Evolutionary conservation across 2,329 filamentous ascomycete species (phyloP), one percentile per base, ranked within the genome.

Genomic region (Aureobasidium sp.): DNA sequence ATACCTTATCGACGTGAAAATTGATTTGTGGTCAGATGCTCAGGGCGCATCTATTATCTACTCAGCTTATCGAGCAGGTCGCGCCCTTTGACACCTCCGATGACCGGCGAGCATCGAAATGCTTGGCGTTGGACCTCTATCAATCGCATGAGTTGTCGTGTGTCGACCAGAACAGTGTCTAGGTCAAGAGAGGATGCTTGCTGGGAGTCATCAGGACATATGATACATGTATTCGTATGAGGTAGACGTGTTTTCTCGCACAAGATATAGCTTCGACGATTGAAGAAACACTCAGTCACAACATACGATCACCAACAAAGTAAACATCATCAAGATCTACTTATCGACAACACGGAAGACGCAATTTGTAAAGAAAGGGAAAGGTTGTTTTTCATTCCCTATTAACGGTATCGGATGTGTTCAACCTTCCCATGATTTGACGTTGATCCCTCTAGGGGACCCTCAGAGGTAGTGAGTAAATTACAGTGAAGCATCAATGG

Each of bases 401-500:
- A 55, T 55, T 55, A 55, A 55, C 53, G 34, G 53, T 45, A 44
- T 44, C 30, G 39, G 53, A 10, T 49, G 14, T 55, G 30, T 55
- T 45, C 25, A 25, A 54, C 36, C 53, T 45, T 45, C 29, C 53
- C 53, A 36, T 45, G 29, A 42, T 54, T 45, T 55, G 53, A 45
- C 53, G 41, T 55, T 34, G 29, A 36, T 36, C 41, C 53, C 53
- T 45, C 37, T 44, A 14, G 41, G 53, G 53, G 53, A 51, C 34
- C 39, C 50, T 45, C 39, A 29, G 53, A 42, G 36, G 53, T 44
- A 30, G 37, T 55, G 39, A 34, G 41, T 44, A 55, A 55, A 55
- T 55, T 55, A 55, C 53, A 55, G 30, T 55, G 39, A 34, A 55
- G 53, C 53, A 55, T 55, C 29, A 45, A 54, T 54, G 50, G 50